Percentiles rank a stretch among this genome's conserved stretches.
Conservation (phyloP, 805 yeast species). For the Spathaspora passalidarum region DNA sequence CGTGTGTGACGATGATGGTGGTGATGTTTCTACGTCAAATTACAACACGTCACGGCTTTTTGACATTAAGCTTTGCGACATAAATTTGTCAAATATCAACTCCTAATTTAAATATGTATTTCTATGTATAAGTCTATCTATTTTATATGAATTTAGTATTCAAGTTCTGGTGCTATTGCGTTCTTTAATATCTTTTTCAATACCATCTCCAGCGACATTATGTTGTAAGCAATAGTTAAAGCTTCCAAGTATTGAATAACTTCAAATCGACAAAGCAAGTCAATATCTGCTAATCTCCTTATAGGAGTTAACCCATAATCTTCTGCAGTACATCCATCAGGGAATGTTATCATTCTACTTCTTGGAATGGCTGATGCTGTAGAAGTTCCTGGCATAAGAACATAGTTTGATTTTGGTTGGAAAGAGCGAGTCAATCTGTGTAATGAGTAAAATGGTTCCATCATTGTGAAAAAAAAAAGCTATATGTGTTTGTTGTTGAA, state of each 20-base stretch:
- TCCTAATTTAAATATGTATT: neutral
- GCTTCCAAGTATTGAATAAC: conserved; percentile 9
- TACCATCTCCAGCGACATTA: conserved; percentile 2
- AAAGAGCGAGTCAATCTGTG: neutral
- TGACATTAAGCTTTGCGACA: too few species aligned
- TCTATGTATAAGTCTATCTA: neutral
- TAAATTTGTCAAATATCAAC: too few species aligned
- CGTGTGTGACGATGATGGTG: too few species aligned
- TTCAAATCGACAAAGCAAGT: conserved; percentile 6
- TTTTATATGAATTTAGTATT: neutral
- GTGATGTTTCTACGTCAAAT: too few species aligned
- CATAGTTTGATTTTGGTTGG: neutral
- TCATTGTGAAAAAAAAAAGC: too few species aligned
- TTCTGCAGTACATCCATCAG: conserved; percentile 8
- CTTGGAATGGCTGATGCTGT: neutral
- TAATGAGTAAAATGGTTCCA: neutral
- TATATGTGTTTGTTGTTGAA: too few species aligned
- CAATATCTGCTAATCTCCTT: conserved; percentile 4
- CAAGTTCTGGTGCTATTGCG: neutral
- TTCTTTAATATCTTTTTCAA: neutral
- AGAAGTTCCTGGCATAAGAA: neutral
- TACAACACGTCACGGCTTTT: too few species aligned
- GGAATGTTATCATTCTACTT: conserved; percentile 1
- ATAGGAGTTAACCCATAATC: conserved; percentile 9
- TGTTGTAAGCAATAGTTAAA: conserved; percentile 5